A percentile compares a stretch with the other conserved stretches of the same genome.
phyloP scores from a whole-genome alignment of 1,284 basidiomycete genomes.

The Moesziomyces parantarcticus region DNA sequence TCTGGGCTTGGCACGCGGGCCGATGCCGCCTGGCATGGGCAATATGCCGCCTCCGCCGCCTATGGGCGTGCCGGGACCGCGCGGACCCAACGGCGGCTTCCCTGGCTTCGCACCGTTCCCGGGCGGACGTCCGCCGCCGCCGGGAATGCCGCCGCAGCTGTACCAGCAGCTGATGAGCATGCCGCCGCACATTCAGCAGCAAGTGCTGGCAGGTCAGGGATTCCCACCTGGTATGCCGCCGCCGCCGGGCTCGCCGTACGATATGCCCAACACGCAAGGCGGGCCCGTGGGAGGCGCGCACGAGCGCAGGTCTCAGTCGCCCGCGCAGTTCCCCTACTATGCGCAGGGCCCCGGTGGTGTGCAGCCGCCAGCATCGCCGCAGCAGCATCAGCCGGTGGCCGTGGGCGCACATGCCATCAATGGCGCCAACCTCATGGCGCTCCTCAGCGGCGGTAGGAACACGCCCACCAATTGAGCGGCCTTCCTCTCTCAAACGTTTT shows the following conservation, averaged over 20 bases:
- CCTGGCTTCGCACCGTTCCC: slow-evolving; percentile 33
- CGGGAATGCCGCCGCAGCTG: slow-evolving; percentile 56
- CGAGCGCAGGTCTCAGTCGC: slow-evolving; percentile 16
- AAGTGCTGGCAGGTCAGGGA: slow-evolving; percentile 41
- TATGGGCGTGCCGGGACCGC: slow-evolving; percentile 32
- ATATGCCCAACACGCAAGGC: slow-evolving; percentile 20
- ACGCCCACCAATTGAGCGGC: slow-evolving; percentile 15
- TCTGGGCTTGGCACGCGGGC: slow-evolving; percentile 37
- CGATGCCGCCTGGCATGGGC: slow-evolving; percentile 48
- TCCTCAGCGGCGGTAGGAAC: slow-evolving; percentile 31
- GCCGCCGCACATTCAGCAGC: slow-evolving; percentile 61
- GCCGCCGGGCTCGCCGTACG: slow-evolving; percentile 32
- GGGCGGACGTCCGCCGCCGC: slow-evolving; percentile 35
- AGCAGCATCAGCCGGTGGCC: slow-evolving; percentile 9
- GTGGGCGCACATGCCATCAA: slow-evolving; percentile 40
- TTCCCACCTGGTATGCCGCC: slow-evolving; percentile 34
- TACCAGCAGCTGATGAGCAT: slow-evolving; percentile 62
- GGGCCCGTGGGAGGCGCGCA: not conserved
- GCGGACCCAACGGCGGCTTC: slow-evolving; percentile 29
- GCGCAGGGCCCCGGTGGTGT: slow-evolving; percentile 7
- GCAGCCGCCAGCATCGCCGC: slow-evolving; percentile 5
- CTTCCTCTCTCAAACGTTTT: too few species aligned
- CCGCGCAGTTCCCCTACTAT: slow-evolving; percentile 35
- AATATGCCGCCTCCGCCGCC: slow-evolving; percentile 31
- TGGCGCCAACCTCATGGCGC: slow-evolving; percentile 52